Conservation (phyloP, 192 early-diverging fungal genomes). For the Neocallimastix lanati region DNA sequence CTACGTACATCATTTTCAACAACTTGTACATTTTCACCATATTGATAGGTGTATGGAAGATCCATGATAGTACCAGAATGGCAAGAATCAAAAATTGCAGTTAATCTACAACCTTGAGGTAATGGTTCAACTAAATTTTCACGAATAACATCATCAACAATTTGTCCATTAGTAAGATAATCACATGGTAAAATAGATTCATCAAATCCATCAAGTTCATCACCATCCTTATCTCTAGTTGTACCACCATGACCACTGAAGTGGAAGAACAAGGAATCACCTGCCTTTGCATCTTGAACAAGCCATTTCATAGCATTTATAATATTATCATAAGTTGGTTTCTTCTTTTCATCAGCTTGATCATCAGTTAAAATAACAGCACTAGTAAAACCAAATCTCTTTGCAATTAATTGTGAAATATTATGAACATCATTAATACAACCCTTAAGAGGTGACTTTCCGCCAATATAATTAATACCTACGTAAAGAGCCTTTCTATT, state of each 20-base stretch:
- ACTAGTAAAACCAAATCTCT: slow-evolving; percentile 32
- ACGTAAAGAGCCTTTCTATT: background rate
- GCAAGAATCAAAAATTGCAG: slow-evolving; percentile 70
- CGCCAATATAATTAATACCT: background rate
- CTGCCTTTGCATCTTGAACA: slow-evolving; percentile 3
- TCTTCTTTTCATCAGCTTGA: slow-evolving; percentile 26
- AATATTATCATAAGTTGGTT: slow-evolving; percentile 8
- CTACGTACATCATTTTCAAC: background rate
- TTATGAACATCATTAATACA: slow-evolving; percentile 75
- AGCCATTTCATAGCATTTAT: slow-evolving; percentile 3
- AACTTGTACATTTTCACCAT: background rate
- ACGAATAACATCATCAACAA: slow-evolving; percentile 19
- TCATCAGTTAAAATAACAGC: slow-evolving; percentile 56
- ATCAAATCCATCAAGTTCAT: slow-evolving; percentile 14
- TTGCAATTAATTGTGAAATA: slow-evolving; percentile 48
- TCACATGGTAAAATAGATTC: slow-evolving; percentile 19
- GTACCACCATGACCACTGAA: slow-evolving; percentile 23
- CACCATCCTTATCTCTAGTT: slow-evolving; percentile 11
- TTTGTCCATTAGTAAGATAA: slow-evolving; percentile 6
- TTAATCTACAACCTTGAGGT: slow-evolving; percentile 49
- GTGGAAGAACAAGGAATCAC: slow-evolving; percentile 43
- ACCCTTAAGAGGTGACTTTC: slow-evolving; percentile 11
- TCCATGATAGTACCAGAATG: slow-evolving; percentile 69
- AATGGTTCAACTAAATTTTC: slow-evolving; percentile 11
- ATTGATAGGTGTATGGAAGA: slow-evolving; percentile 51